Evolutionary conservation across 805 yeast species (phyloP), one percentile per base, ranked within the genome.

Genomic region (Saccharomyces paradoxus): DNA sequence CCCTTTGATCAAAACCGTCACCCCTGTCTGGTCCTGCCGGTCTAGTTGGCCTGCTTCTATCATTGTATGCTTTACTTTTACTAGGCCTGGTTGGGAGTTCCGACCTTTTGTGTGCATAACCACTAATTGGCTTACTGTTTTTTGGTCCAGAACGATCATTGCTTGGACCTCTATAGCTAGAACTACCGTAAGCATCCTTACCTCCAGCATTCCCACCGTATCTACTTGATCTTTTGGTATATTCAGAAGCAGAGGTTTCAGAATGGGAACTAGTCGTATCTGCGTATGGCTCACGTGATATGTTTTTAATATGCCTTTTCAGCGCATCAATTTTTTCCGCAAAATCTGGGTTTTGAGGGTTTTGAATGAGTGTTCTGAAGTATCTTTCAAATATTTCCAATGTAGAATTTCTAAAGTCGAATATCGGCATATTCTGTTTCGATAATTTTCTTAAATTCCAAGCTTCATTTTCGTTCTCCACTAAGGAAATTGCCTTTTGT

Each of bases 301-400:
- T 29, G 17, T 49, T 27, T 28, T 50, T 48, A 3, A 53, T 28
- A 2, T 61, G 54, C 21, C 47, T 27, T 29, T 49, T 53, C 2
- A 62, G 41, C 2, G 54, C 56, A 4, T 53, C 58, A 7, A 61
- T 41, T 46, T 53, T 54, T 28, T 32, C 48, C 1, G 27, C 30
- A 29, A 60, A 58, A 13, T 63, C 66, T 28, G 57, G 50, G 48
- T 60, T 59, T 22, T 52, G 56, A 4, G 55, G 54, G 29, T 56
- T 50, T 21, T 51, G 51, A 4, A 59, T 59, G 41, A 63, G 54
- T 8, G 63, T 57, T 21, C 46, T 46, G 37, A 59, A 60, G 50
- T 52, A 63, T 5, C 55, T 37, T 24, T 57, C 61, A 4, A 58
- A 32, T 2, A 55, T 49, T 5, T 53, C 54, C 17, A 30, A 51